Evolutionary conservation across 2,329 filamentous ascomycete species (phyloP).

Genomic region (Daldinia sp.): DNA sequence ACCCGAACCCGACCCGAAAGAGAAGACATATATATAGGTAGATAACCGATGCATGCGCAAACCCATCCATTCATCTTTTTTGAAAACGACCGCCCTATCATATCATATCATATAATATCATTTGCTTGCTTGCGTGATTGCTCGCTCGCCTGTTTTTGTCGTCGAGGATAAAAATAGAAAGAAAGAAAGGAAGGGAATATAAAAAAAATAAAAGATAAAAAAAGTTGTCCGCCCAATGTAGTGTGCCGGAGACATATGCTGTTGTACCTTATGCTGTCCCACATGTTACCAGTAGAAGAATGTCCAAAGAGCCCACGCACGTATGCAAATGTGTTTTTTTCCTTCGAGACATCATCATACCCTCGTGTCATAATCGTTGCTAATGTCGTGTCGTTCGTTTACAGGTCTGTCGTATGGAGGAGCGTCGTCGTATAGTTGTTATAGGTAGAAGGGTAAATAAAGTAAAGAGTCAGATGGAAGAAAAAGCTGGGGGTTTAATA

Average conservation of each 20-base stretch:
- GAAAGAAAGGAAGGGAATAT: no score
- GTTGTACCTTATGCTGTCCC: conserved; percentile 1
- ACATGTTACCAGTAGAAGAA: not conserved
- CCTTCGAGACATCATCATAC: not conserved
- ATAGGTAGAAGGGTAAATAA: not conserved
- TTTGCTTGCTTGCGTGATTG: conserved; percentile 5
- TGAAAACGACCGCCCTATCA: conserved; percentile 7
- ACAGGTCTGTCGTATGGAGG: not conserved
- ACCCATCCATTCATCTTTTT: not conserved
- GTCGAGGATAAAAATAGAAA: not conserved
- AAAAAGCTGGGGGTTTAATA: not conserved
- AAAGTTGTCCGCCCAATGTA: conserved; percentile 17
- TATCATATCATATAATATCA: not conserved
- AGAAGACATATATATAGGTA: not conserved
- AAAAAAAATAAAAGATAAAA: no score
- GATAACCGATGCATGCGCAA: not conserved
- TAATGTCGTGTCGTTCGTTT: not conserved
- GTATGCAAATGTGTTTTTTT: not conserved
- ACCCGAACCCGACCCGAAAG: not conserved
- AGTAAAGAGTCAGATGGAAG: not conserved
- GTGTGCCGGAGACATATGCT: conserved; percentile 4
- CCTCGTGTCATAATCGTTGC: not conserved
- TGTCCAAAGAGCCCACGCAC: not conserved
- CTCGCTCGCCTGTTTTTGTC: conserved; percentile 16
- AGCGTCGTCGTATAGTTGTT: not conserved